Base-by-base conservation (phyloP, 2,329 filamentous ascomycete species). In the Mycosphaerella sp. region DNA sequence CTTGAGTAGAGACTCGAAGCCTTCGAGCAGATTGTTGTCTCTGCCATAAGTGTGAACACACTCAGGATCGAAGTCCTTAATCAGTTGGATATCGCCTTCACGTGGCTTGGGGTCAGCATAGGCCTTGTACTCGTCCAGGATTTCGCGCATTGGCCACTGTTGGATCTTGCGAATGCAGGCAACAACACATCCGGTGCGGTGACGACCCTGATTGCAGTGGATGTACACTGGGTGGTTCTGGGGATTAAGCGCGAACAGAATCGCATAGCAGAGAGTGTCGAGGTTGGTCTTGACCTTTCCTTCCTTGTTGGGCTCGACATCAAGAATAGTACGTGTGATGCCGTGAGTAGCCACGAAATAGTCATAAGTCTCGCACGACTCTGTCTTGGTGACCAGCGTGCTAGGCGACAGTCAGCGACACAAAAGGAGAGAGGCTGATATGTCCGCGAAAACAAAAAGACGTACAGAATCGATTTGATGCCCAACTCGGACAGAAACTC, bases 201-300 rank as follows among this genome's bases (percentile, higher is more conserved):
- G 90, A 78, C 87, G 93, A 66, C 90, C 90, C 61, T 95, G 90
- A 66, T 95, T 96, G 77, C 90, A 96, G 69, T 96, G 90, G 41
- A 96, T 79, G 35, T 95, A 76, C 9, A 96, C 70, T 0, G 90
- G 90, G 59, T 93, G 83, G 56, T 94, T 89, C 30, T 75, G 70
- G 43, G 78, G 78, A 63, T 94, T 80, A 47, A 91, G 75, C 36
- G 91, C 78, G 37, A 91, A 72, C 10, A 79, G 74, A 18, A 95
- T 75, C 41, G 91, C 88, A 6, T 79, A 73, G 55, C 79, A 77
- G 77, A 95, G 88, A 21, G 82, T 81, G 40, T 75, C 69, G 6
- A 80, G 66, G 0, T 85, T 79, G 32, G 88, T 88, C 6, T 54
- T 41, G 7, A 77, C 77, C 49, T 84, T 76, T 13, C 73, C 70